Base-by-base conservation (phyloP, 495 filamentous ascomycete genomes). In the Lasiosphaeria hispida region DNA sequence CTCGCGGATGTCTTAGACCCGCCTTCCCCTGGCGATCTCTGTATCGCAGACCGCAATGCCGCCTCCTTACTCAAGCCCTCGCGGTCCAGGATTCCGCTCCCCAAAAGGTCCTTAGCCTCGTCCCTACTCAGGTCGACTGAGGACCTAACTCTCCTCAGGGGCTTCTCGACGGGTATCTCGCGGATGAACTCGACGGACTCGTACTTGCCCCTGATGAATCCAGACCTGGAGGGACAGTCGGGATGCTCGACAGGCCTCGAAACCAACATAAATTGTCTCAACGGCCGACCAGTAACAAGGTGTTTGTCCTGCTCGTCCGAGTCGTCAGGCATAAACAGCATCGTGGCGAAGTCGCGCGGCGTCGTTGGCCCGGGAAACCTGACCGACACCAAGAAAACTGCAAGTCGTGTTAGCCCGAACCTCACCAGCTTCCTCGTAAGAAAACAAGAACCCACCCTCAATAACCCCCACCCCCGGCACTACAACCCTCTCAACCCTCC, bases 121-220 rank as follows among this genome's bases (percentile, higher is more conserved):
- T 72, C 68, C 13, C 62, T 60, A 23, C 57, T 56, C 6, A 72
- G 30, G 19, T 75, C 72, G 18, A 69, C 43, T 10, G 71, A 74
- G 11, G 75, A 72, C 30, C 63, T 53, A 10, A 62, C 57, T 51
- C 62, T 70, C 50, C 63, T 61, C 11, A 68, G 67, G 7, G 69
- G 62, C 54, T 67, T 72, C 0, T 78, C 74, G 8, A 75, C 53
- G 1, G 85, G 86, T 30, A 96, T 79, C 73, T 97, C 94, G 40
- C 94, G 80, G 52, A 97, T 89, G 53, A 96, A 81, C 69, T 97
- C 93, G 18, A 97, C 87, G 11, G 87, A 92, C 75, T 97, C 92
- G 71, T 96, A 97, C 56, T 87, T 77, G 0, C 92, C 94, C 13
- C 92, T 78, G 52, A 96, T 86, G 63, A 88, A 91, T 8, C 87